Percentiles rank a stretch among this genome's conserved stretches.
These are phyloP conservation scores for Nymphaea colorata DNA, from an alignment of 164 flowering plant species.

Conservation along the genomic window DNA sequence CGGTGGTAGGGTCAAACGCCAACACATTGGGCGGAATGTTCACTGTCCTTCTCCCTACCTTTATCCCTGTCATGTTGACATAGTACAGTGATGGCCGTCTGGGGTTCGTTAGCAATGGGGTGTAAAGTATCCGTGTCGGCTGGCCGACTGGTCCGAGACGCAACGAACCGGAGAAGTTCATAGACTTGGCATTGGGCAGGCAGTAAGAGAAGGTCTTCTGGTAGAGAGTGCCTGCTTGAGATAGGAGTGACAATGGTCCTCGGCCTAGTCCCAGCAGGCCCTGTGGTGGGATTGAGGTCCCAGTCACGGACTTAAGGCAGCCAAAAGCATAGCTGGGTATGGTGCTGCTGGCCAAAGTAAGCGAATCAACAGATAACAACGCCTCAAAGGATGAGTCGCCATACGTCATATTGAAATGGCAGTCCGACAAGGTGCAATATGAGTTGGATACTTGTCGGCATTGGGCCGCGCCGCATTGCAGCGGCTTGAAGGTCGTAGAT, in stretches of 20 bases:
- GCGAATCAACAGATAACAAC: constrained; percentile 50
- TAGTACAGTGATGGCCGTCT: constrained; percentile 74
- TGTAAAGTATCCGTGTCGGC: constrained; percentile 57
- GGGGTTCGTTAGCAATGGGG: constrained; percentile 72
- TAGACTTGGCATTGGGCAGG: constrained; percentile 63
- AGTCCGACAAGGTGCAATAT: constrained; percentile 31
- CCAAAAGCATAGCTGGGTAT: constrained; percentile 66
- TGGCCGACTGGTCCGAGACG: constrained; percentile 72
- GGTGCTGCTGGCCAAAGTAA: constrained; percentile 43
- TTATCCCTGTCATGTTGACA: constrained; percentile 51
- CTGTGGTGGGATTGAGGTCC: constrained; percentile 60
- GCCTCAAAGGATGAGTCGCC: constrained; percentile 58
- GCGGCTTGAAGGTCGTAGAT: constrained; percentile 43
- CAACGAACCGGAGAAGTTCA: constrained; percentile 62
- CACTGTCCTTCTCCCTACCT: constrained; percentile 53
- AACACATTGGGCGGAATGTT: constrained; percentile 51
- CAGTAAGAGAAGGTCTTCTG: constrained; percentile 86
- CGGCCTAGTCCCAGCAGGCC: constrained; percentile 88
- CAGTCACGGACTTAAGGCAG: constrained; percentile 48
- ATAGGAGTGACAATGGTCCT: constrained; percentile 62
- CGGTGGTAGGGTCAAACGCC: constrained; percentile 64
- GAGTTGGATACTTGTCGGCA: constrained; percentile 66
- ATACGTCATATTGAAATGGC: constrained; percentile 68
- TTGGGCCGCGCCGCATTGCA: constrained; percentile 46
- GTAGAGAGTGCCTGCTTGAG: constrained; percentile 60